These are phyloP conservation scores for Rhizophagus sp. DNA, from an alignment of 192 early-diverging fungal genomes.

Conservation along the genomic window DNA sequence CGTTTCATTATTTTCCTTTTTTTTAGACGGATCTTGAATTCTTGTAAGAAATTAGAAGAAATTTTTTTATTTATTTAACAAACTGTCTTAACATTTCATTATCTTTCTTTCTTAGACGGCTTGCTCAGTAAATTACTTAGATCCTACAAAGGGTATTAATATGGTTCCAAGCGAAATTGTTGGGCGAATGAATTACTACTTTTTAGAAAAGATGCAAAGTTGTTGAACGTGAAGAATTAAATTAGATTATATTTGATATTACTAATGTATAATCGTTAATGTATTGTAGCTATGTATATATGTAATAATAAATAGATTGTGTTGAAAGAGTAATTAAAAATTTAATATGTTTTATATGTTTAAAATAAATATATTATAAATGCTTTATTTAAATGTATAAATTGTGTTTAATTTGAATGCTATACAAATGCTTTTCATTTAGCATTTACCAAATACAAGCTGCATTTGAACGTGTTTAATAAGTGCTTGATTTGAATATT, in stretches of 20 bases:
- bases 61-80: too few relatives aligned
- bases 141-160: neutral
- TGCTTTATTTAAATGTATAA: neutral
- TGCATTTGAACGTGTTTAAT: neutral
- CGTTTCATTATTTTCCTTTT: too few relatives aligned
- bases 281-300: too few relatives aligned
- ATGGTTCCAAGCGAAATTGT: neutral
- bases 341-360: too few relatives aligned
- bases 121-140: constrained; percentile 3
- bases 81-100: too few relatives aligned
- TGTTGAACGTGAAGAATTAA: neutral
- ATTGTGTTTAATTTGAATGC: neutral
- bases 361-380: neutral
- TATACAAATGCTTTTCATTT: neutral
- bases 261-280: too few relatives aligned
- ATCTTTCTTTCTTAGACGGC: too few relatives aligned
- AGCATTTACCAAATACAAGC: neutral
- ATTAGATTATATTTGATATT: neutral
- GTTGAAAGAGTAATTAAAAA: too few relatives aligned
- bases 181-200: neutral
- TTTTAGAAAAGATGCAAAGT: neutral
- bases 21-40: too few relatives aligned
- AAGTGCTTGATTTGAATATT: neutral
- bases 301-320: too few relatives aligned
- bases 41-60: too few relatives aligned